Conservation (phyloP, 495 filamentous ascomycete genomes). For the Neurospora tetrasperma region DNA sequence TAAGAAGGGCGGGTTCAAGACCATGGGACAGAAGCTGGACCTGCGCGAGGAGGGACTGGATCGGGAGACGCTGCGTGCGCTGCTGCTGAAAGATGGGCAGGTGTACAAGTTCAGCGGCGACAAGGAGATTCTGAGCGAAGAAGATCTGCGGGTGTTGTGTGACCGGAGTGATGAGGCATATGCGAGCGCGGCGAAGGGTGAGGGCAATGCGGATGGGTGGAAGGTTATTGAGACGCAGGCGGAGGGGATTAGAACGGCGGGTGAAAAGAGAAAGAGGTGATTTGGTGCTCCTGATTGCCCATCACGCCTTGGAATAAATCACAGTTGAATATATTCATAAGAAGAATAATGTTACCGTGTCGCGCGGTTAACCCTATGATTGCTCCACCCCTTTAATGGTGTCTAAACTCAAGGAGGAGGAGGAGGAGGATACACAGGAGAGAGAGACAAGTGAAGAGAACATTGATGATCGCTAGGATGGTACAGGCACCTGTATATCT, state of each 20-base stretch:
- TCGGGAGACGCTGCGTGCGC: slow-evolving; percentile 46
- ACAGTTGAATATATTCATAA: background rate
- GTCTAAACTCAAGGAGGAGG: too few relatives aligned
- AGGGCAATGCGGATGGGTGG: slow-evolving; percentile 52
- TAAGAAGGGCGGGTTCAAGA: slow-evolving; percentile 71
- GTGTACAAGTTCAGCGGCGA: slow-evolving; percentile 47
- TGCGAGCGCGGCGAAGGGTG: slow-evolving; percentile 61
- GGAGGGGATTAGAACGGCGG: slow-evolving; percentile 31
- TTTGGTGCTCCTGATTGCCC: background rate
- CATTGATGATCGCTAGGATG: background rate
- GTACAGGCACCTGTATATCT: background rate
- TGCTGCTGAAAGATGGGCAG: slow-evolving; percentile 56
- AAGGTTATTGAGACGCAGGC: slow-evolving; percentile 55
- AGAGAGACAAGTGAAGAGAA: background rate
- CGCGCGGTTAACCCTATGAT: too few relatives aligned
- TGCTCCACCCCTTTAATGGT: too few relatives aligned
- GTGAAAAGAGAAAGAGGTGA: background rate
- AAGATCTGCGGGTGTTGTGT: slow-evolving; percentile 67
- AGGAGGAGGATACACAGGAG: background rate
- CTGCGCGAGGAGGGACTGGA: slow-evolving; percentile 37
- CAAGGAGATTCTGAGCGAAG: slow-evolving; percentile 58
- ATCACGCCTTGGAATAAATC: background rate
- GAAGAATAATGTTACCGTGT: background rate
- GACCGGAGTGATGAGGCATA: slow-evolving; percentile 85
- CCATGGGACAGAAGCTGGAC: slow-evolving; percentile 49